Conservation (phyloP, 768 basidiomycete species). For the Cytidiella melzeri region DNA sequence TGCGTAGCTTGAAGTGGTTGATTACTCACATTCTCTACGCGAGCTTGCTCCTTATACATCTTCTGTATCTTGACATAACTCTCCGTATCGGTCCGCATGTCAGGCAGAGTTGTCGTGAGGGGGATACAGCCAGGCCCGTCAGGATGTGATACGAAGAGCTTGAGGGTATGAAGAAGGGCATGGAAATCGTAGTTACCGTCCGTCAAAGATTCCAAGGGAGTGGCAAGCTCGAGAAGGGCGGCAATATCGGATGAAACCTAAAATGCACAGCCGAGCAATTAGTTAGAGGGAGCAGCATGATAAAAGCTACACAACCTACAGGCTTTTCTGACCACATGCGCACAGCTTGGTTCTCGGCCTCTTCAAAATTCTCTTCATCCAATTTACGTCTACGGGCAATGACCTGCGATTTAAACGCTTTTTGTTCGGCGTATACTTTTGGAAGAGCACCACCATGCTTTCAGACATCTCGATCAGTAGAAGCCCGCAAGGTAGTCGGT, state of each 20-base stretch:
- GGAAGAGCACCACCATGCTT: conserved; percentile 66
- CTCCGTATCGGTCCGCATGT: conserved; percentile 90
- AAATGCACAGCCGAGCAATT: background rate
- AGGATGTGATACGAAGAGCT: conserved; percentile 50
- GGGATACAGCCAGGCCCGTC: conserved; percentile 56
- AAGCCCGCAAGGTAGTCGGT: background rate
- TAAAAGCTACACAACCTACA: conserved; percentile 21
- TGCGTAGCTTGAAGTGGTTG: background rate
- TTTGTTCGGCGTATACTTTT: conserved; percentile 54
- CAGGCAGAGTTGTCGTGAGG: conserved; percentile 80
- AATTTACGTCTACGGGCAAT: conserved; percentile 58
- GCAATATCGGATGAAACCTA: conserved; percentile 66
- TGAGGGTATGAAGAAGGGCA: conserved; percentile 69
- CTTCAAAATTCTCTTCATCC: conserved; percentile 98
- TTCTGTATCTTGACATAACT: conserved; percentile 82
- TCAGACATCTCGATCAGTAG: background rate
- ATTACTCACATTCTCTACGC: conserved; percentile 48
- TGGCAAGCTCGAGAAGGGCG: conserved; percentile 56
- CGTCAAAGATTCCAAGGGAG: conserved; percentile 36
- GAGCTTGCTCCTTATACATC: conserved; percentile 75
- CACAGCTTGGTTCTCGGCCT: conserved; percentile 85
- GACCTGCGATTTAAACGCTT: conserved; percentile 69
- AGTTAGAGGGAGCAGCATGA: background rate
- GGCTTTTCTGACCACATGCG: conserved; percentile 62
- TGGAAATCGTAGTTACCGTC: conserved; percentile 52